phyloP scores from a whole-genome alignment of 2,329 filamentous ascomycete genomes.

The Botrytis fragariae region DNA sequence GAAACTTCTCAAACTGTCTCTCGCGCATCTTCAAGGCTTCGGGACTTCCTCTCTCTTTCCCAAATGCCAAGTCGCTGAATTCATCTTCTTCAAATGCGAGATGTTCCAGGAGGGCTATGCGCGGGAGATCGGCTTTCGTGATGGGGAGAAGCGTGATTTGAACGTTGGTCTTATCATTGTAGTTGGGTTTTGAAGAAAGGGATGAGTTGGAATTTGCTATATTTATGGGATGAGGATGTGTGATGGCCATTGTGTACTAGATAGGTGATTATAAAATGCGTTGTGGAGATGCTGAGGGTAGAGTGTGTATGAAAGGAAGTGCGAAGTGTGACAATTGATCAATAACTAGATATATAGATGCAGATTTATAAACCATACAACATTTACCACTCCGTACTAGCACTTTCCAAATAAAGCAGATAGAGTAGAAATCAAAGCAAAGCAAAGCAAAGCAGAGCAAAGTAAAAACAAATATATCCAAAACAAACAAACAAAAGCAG shows the following conservation, averaged over 20 bases:
- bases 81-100: conserved; percentile 23
- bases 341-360: background rate
- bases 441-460: background rate
- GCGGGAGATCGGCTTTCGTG: background rate
- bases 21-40: conserved; percentile 13
- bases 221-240: background rate
- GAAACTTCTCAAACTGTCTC: background rate
- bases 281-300: background rate
- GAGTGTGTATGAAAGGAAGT: background rate
- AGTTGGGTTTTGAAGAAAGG: background rate
- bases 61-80: conserved; percentile 24
- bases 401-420: background rate
- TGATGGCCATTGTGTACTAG: background rate
- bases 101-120: conserved; percentile 20
- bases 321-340: background rate
- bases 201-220: too few species aligned
- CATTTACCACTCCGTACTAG: background rate
- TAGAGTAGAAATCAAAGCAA: background rate
- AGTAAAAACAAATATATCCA: background rate
- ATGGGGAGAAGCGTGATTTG: conserved; percentile 5
- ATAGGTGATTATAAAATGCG: background rate
- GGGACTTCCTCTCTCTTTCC: background rate
- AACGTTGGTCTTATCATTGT: background rate
- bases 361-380: background rate
- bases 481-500: background rate